Conservation (phyloP, 2,329 filamentous ascomycete species). For the Parafenestella ontariensis region DNA sequence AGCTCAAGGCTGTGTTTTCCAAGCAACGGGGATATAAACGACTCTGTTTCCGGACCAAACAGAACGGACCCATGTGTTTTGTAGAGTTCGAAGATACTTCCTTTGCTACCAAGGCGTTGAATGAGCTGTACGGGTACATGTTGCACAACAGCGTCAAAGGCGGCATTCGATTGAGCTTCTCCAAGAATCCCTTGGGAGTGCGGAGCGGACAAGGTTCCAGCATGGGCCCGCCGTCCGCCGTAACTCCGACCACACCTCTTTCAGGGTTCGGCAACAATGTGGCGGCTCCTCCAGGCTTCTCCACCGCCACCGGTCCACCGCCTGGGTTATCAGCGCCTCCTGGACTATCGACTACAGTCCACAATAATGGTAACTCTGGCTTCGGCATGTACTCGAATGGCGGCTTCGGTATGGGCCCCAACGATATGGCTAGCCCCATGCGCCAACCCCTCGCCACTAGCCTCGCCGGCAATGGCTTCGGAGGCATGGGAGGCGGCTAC, state of each 20-base stretch:
- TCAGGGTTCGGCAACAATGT: slow-evolving; percentile 65
- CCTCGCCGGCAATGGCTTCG: slow-evolving; percentile 40
- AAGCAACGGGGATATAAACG: slow-evolving; percentile 95
- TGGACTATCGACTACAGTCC: slow-evolving; percentile 61
- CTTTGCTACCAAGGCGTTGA: slow-evolving; percentile 87
- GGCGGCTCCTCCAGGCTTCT: slow-evolving; percentile 64
- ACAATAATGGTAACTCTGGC: slow-evolving; percentile 38
- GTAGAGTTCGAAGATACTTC: slow-evolving; percentile 96
- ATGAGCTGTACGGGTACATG: slow-evolving; percentile 85
- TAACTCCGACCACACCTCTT: slow-evolving; percentile 60
- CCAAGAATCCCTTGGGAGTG: slow-evolving; percentile 94
- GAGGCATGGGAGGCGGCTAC: slow-evolving; percentile 40
- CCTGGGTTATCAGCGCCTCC: slow-evolving; percentile 81
- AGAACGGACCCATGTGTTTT: slow-evolving; percentile 97
- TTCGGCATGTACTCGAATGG: slow-evolving; percentile 49
- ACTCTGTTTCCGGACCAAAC: slow-evolving; percentile 91
- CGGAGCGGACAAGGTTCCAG: slow-evolving; percentile 73
- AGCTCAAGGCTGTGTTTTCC: slow-evolving; percentile 91
- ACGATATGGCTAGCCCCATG: slow-evolving; percentile 45
- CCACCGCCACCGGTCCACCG: slow-evolving; percentile 76
- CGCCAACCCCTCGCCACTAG: slow-evolving; percentile 44
- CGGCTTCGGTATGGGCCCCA: slow-evolving; percentile 43
- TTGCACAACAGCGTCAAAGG: slow-evolving; percentile 94
- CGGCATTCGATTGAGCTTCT: slow-evolving; percentile 94
- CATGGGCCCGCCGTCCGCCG: slow-evolving; percentile 58